phyloP scores from a whole-genome alignment of 768 basidiomycete species.

The Artomyces pyxidatus region DNA sequence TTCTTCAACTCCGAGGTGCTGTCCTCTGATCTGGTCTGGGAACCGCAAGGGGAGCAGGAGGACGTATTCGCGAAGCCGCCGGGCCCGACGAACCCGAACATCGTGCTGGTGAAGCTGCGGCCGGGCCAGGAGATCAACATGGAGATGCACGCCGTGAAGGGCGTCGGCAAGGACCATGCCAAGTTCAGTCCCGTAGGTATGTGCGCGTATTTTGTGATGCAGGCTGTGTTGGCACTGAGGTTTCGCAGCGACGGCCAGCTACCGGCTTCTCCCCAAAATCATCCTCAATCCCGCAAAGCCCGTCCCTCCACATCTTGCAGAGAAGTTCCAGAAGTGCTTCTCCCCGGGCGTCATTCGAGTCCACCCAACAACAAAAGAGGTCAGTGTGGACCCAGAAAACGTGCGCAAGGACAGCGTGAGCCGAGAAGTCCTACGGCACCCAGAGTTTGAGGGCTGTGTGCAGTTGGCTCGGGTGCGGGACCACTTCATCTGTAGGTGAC shows the following conservation, averaged over 20 bases:
- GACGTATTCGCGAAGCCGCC: slow-evolving; percentile 51
- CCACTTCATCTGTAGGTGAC: slow-evolving; percentile 78
- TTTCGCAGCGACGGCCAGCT: slow-evolving; percentile 86
- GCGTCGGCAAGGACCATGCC: slow-evolving; percentile 89
- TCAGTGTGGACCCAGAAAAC: slow-evolving; percentile 53
- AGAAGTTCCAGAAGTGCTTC: slow-evolving; percentile 86
- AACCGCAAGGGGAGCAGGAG: slow-evolving; percentile 75
- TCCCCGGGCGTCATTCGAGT: slow-evolving; percentile 72
- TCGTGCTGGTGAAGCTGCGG: slow-evolving; percentile 84
- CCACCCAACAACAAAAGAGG: slow-evolving; percentile 45
- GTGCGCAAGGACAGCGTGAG: slow-evolving; percentile 85
- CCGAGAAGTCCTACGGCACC: slow-evolving; percentile 86
- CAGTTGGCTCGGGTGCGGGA: slow-evolving; percentile 81
- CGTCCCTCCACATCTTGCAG: slow-evolving; percentile 66
- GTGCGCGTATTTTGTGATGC: slow-evolving; percentile 16
- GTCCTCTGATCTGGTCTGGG: slow-evolving; percentile 65
- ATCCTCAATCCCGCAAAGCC: slow-evolving; percentile 58
- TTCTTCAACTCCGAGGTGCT: slow-evolving; percentile 67
- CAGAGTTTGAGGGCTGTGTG: slow-evolving; percentile 81
- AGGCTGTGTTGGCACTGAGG: no score
- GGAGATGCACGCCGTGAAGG: slow-evolving; percentile 87
- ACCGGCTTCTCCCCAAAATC: slow-evolving; percentile 85
- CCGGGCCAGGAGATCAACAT: slow-evolving; percentile 85
- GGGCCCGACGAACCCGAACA: slow-evolving; percentile 65
- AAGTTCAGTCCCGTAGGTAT: slow-evolving; percentile 93